A percentile compares a stretch with the other conserved stretches of the same genome.
Evolutionary conservation across 192 early-diverging fungal genomes (phyloP).

Genomic region (Pilaira anomala): DNA sequence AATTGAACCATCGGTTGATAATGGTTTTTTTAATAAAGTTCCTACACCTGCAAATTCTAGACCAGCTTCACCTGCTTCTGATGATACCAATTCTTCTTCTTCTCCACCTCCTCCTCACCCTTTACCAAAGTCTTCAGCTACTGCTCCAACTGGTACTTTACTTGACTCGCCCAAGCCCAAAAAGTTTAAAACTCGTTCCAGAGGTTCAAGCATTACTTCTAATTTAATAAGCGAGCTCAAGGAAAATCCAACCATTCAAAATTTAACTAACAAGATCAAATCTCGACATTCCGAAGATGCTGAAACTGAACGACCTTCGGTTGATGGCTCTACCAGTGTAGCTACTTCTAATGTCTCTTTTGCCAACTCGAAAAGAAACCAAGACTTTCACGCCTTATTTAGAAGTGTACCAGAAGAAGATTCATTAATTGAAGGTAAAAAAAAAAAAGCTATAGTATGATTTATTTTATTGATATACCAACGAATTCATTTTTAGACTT

Average conservation of each 20-base stretch:
- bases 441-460: neutral
- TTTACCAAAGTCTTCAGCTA: neutral
- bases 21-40: neutral
- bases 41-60: neutral
- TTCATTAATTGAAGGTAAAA: constrained; percentile 49
- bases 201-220: constrained; percentile 21
- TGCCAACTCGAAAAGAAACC: constrained; percentile 46
- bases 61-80: neutral
- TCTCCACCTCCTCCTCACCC: neutral
- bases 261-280: constrained; percentile 10
- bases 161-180: too few species aligned
- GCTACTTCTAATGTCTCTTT: constrained; percentile 15
- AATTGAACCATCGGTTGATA: neutral
- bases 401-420: constrained; percentile 55
- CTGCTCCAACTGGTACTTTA: too few species aligned
- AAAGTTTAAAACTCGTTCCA: constrained; percentile 5
- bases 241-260: neutral
- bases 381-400: constrained; percentile 54
- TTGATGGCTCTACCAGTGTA: constrained; percentile 5
- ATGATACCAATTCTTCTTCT: constrained; percentile 4
- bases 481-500: constrained; percentile 48
- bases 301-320: neutral
- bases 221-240: constrained; percentile 6
- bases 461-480: neutral
- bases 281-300: constrained; percentile 7